A percentile compares a stretch with the other conserved stretches of the same genome.
These are phyloP conservation scores for Epichloe glyceriae DNA, from an alignment of 2,329 filamentous ascomycete species.

Conservation along the genomic window DNA sequence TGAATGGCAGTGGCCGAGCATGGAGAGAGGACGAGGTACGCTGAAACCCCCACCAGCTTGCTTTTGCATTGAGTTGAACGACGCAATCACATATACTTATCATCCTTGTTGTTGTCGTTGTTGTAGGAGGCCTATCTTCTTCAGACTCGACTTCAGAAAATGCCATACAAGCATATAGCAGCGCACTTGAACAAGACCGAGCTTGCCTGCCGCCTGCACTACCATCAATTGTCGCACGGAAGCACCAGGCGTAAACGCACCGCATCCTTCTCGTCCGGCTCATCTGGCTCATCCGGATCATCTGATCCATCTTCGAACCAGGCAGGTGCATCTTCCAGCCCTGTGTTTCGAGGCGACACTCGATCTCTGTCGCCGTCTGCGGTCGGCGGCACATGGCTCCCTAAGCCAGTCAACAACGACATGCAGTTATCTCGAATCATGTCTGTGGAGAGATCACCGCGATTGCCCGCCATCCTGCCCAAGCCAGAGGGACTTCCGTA, in stretches of 20 bases:
- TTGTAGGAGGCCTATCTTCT: constrained; percentile 67
- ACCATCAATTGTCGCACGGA: constrained; percentile 73
- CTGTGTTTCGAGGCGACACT: constrained; percentile 34
- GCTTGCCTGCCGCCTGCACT: constrained; percentile 75
- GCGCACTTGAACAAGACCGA: constrained; percentile 78
- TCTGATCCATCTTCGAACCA: constrained; percentile 38
- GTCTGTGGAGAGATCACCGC: constrained; percentile 29
- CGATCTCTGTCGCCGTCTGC: constrained; percentile 36
- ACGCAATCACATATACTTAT: background rate
- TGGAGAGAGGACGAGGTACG: constrained; percentile 79
- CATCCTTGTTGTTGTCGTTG: background rate
- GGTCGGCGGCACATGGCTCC: constrained; percentile 30
- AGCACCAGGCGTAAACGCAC: constrained; percentile 69
- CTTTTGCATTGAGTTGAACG: background rate
- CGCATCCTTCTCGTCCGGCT: constrained; percentile 54
- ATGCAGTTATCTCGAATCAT: constrained; percentile 44
- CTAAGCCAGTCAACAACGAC: constrained; percentile 30
- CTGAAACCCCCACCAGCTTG: background rate
- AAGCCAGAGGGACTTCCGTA: constrained; percentile 46
- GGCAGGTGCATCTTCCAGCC: constrained; percentile 34
- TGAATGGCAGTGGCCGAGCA: constrained; percentile 63
- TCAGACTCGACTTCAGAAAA: constrained; percentile 73
- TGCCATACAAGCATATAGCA: constrained; percentile 85
- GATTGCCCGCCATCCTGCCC: constrained; percentile 49
- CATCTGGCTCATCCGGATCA: constrained; percentile 49